Evolutionary conservation across 2,329 filamentous ascomycete genomes (phyloP), one percentile per base, ranked within the genome.

Genomic region (Claviceps arundinis): DNA sequence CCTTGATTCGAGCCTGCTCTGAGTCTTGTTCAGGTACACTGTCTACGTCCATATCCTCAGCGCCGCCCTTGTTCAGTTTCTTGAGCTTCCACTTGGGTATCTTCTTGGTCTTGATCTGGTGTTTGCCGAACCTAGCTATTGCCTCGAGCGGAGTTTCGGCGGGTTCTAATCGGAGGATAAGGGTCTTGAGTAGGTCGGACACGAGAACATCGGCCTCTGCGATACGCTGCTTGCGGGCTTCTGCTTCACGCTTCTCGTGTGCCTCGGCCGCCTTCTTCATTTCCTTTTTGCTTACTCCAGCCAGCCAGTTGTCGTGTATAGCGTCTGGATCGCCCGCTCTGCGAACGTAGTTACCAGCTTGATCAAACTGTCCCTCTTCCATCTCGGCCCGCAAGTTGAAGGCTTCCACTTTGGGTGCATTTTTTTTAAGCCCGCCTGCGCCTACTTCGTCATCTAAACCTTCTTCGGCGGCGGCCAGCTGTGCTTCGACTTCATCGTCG

Each of bases 341-440:
- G 52, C 93, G 82, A 45, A 98, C 81, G 65, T 83, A 98, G 66
- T 97, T 98, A 9, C 91, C 91, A 1, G 83, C 73, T 59, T 93
- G 86, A 64, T 98, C 93, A 61, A 96, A 98, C 11, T 82, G 78
- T 1, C 93, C 93, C 59, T 97, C 91, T 62, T 97, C 89, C 65
- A 94, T 84, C 67, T 98, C 93, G 13, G 80, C 73, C 54, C 81
- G 82, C 76, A 98, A 87, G 64, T 98, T 97, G 76, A 98, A 98
- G 2, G 91, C 91, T 66, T 97, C 93, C 5, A 98, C 77, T 65
- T 93, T 88, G 1, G 93, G 93, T 1, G 93, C 93, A 66, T 96
- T 89, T 61, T 83, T 87, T 71, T 96, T 97, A 60, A 94, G 85
- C 2, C 87, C 86, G 14, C 93, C 93, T 1, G 88, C 84, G 2